These are phyloP conservation scores for Chrysopogon serrulatus DNA, from an alignment of 176 grass and related monocot genomes.

Conservation along the genomic window DNA sequence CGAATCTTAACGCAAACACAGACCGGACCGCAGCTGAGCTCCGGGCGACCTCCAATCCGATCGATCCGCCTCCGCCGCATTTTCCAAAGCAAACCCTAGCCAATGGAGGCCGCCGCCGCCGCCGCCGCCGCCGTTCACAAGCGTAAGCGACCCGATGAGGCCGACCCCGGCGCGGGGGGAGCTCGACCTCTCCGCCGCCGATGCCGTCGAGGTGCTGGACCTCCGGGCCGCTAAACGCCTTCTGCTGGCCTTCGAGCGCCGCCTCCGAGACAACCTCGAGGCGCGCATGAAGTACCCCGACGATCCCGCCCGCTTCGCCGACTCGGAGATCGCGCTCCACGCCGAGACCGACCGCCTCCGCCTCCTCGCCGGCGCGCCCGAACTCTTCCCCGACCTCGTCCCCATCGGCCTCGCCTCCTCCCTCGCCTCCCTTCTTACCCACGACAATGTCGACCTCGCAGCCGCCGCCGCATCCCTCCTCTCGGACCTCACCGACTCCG, in stretches of 20 bases:
- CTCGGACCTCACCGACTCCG: slow-evolving; percentile 80
- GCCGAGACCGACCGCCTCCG: slow-evolving; percentile 72
- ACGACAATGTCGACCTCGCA: slow-evolving; percentile 87
- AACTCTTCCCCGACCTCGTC: slow-evolving; percentile 85
- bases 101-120: background rate
- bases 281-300: slow-evolving; percentile 92
- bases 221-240: slow-evolving; percentile 75
- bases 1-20: background rate
- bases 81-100: background rate
- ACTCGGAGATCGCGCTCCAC: slow-evolving; percentile 86
- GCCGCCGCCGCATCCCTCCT: slow-evolving; percentile 78
- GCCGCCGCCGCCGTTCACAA: slow-evolving; percentile 28
- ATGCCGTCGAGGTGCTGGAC: slow-evolving; percentile 74
- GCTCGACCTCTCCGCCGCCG: slow-evolving; percentile 53
- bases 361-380: slow-evolving; percentile 74
- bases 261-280: slow-evolving; percentile 88
- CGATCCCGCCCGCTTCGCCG: slow-evolving; percentile 75
- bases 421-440: slow-evolving; percentile 72
- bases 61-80: background rate
- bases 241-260: slow-evolving; percentile 82
- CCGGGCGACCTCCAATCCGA: background rate
- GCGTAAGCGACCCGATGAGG: slow-evolving; percentile 44
- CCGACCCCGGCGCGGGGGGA: background rate
- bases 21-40: background rate
- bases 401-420: slow-evolving; percentile 60